A percentile compares a stretch with the other conserved stretches of the same genome.
These are phyloP conservation scores for Podaxis rugospora DNA, from an alignment of 768 basidiomycete species.

Conservation along the genomic window DNA sequence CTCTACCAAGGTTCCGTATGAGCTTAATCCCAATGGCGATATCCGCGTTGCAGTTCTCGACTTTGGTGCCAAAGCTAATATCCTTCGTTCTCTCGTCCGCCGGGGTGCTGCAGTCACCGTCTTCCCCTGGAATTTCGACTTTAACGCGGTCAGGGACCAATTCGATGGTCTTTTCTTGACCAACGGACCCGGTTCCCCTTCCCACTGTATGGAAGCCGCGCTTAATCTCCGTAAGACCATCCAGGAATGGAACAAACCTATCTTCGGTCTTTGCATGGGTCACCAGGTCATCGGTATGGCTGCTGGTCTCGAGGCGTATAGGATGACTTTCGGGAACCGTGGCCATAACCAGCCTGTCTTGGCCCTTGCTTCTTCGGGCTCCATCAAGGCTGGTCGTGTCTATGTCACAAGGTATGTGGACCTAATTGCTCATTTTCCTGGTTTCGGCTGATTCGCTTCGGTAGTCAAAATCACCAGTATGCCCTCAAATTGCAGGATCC, in stretches of 20 bases:
- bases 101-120: conserved; percentile 93
- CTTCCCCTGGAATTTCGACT: conserved; percentile 96
- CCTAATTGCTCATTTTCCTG: not conserved
- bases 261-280: conserved; percentile 99
- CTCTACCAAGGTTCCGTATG: conserved; percentile 81
- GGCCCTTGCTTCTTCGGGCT: conserved; percentile 88
- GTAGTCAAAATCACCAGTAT: conserved; percentile 95
- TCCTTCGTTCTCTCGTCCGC: conserved; percentile 85
- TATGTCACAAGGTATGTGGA: conserved; percentile 83
- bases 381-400: conserved; percentile 92
- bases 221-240: conserved; percentile 77
- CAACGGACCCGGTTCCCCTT: conserved; percentile 96
- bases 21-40: conserved; percentile 81
- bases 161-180: conserved; percentile 95
- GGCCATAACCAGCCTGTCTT: conserved; percentile 99
- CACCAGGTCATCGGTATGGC: conserved; percentile 98
- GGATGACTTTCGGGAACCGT: conserved; percentile 99
- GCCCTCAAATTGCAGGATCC: conserved; percentile 92
- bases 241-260: conserved; percentile 85
- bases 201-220: conserved; percentile 82
- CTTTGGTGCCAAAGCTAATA: conserved; percentile 98
- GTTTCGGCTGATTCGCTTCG: conserved; percentile 5
- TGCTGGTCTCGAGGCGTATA: conserved; percentile 92
- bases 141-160: conserved; percentile 85
- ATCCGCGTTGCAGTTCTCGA: conserved; percentile 94